Base-by-base conservation (phyloP, 257 asterid species). In the Solanum pinnatisectum region DNA sequence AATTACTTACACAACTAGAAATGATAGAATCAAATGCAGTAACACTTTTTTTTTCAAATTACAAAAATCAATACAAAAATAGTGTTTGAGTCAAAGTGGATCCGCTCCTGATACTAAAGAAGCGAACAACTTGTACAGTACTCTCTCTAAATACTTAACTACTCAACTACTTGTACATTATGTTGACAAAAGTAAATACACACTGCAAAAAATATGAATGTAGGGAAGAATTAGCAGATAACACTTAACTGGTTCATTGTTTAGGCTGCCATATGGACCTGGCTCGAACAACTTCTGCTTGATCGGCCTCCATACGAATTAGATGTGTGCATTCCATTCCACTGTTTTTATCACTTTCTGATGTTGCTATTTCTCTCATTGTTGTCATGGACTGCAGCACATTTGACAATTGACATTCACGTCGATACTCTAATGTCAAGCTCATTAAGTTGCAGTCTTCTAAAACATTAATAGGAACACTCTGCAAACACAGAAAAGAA, bases 231-330 rank as follows among this genome's bases (percentile, higher is more conserved):
- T 10, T 22, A 40, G 3, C 10, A 25, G 67, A 81, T 81, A 11
- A 44, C 10, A 79, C 20, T 42, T 79, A 42, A 40, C 18, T 42
- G 2, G 79, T 72, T 74, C 85, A 49, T 83, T 90, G 91, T 70
- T 94, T 94, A 84, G 35, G 84, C 49, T 91, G 91, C 98, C 98
- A 95, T 63, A 94, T 84, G 18, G 98, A 90, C 92, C 98, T 94
- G 15, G 98, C 98, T 79, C 98, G 92, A 59, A 95, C 95, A 3
- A 95, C 93, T 89, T 94, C 98, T 12, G 93, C 95, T 5, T 92
- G 90, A 86, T 91, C 95, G 8, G 88, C 93, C 89, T 93, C 97
- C 98, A 95, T 94, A 6, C 98, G 98, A 40, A 95, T 96, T 93
- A 95, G 86, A 91, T 94, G 96, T 1, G 98, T 94, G 91, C 97